Evolutionary conservation across 1,284 basidiomycete species (phyloP), one percentile per base, ranked within the genome.

Genomic region (Irpex sp.): DNA sequence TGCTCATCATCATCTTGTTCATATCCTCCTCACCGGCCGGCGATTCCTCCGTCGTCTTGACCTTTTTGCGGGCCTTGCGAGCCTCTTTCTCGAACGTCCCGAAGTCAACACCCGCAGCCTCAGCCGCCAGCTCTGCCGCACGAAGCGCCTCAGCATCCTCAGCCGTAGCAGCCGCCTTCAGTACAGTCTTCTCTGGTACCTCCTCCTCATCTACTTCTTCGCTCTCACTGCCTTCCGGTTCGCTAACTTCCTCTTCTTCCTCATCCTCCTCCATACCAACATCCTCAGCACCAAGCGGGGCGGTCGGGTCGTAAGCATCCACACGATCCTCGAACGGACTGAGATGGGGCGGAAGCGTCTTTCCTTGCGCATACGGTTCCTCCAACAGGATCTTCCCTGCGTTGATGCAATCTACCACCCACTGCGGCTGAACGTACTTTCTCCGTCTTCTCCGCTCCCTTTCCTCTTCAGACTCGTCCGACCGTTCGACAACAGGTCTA

Each of bases 1-100:
- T 97, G 79, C 93, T 97, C 88, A 99, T 91, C 87, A 99, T 87
- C 88, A 97, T 97, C 84, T 97, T 97, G 77, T 95, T 93, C 91
- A 98, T 94, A 72, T 97, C 92, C 74, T 90, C 83, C 74, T 97
- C 95, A 13, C 77, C 81, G 36, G 80, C 77, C 66, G 69, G 78
- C 62, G 62, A 66, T 64, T 34, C 68, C 56, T 72, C 72, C 62
- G 74, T 75, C 70, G 79, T 76, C 64, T 71, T 73, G 54, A 74
- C 73, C 72, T 86, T 83, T 78, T 85, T 89, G 71, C 79, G 78
- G 54, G 86, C 83, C 75, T 90, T 89, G 73, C 83, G 84, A 62
- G 94, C 85, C 71, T 93, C 85, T 67, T 88, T 88, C 73, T 93
- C 91, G 76, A 98, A 97, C 6, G 84, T 82, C 1, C 87, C 89